These are phyloP conservation scores for Trypanosoma congolense DNA, from an alignment of 208 protist genomes.

Conservation along the genomic window DNA sequence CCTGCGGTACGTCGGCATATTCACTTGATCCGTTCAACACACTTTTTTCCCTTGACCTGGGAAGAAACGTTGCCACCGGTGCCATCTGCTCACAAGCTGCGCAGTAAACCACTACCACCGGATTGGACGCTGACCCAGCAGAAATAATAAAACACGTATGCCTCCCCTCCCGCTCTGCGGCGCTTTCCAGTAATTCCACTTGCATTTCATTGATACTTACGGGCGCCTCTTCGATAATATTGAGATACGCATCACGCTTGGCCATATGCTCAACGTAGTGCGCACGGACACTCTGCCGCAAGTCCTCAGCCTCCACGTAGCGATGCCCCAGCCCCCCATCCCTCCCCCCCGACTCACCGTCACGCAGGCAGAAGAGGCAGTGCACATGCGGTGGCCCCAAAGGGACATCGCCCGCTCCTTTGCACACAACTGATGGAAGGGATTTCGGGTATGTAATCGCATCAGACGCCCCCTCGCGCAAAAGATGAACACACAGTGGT, in stretches of 20 bases:
- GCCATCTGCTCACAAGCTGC: slow-evolving; percentile 48
- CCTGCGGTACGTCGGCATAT: not conserved
- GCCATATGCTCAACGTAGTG: slow-evolving; percentile 19
- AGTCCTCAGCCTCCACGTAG: not conserved
- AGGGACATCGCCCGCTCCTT: not conserved
- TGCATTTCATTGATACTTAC: slow-evolving; percentile 23
- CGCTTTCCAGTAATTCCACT: slow-evolving; percentile 29
- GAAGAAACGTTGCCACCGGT: slow-evolving; percentile 31
- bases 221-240: slow-evolving; percentile 26
- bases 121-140: slow-evolving; percentile 33
- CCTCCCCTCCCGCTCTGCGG: slow-evolving; percentile 36
- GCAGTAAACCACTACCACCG: slow-evolving; percentile 50
- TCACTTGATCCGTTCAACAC: not conserved
- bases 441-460: slow-evolving; percentile 7
- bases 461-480: slow-evolving; percentile 31
- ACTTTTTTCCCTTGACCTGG: not conserved
- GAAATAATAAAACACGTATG: slow-evolving; percentile 55
- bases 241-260: slow-evolving; percentile 18
- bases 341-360: not conserved
- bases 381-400: slow-evolving; percentile 25
- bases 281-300: slow-evolving; percentile 1
- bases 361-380: slow-evolving; percentile 45
- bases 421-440: slow-evolving; percentile 18
- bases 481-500: slow-evolving; percentile 46
- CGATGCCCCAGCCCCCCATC: not conserved